phyloP scores from a whole-genome alignment of 2,329 filamentous ascomycete genomes.

The Xylariomycetidae sp. region DNA sequence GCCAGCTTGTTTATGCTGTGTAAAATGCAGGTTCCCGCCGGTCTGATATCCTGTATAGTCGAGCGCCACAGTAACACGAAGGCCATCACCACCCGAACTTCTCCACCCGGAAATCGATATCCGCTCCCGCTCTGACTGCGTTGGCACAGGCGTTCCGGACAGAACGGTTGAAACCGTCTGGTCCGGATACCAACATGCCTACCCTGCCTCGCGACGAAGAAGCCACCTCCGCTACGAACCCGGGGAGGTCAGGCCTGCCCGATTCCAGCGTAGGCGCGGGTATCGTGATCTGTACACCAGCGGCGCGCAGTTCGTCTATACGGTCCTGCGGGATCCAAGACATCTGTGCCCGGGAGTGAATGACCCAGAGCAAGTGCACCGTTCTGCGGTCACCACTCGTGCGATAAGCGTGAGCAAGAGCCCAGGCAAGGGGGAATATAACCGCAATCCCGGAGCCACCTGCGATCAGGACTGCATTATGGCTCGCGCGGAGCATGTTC shows the following conservation, averaged over 20 bases:
- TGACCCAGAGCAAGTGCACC: conserved; percentile 53
- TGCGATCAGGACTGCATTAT: conserved; percentile 50
- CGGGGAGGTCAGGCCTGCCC: conserved; percentile 46
- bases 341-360: conserved; percentile 45
- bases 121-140: conserved; percentile 39
- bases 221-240: conserved; percentile 34
- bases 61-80: too few relatives aligned
- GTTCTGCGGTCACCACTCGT: conserved; percentile 19
- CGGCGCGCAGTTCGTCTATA: conserved; percentile 40
- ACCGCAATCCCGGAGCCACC: conserved; percentile 62
- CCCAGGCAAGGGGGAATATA: conserved; percentile 53
- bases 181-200: conserved; percentile 48
- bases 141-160: conserved; percentile 53
- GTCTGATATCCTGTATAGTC: too few relatives aligned
- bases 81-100: conserved; percentile 58
- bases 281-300: conserved; percentile 46
- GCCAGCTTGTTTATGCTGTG: too few relatives aligned
- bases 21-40: too few relatives aligned
- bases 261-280: conserved; percentile 48
- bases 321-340: conserved; percentile 47
- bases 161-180: conserved; percentile 53
- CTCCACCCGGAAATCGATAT: conserved; percentile 53
- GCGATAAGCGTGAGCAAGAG: conserved; percentile 30
- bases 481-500: conserved; percentile 41
- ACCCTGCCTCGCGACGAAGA: conserved; percentile 16